Percentiles rank a stretch among this genome's conserved stretches.
Evolutionary conservation across 768 basidiomycete species (phyloP).

Genomic region (Astraeus odoratus): DNA sequence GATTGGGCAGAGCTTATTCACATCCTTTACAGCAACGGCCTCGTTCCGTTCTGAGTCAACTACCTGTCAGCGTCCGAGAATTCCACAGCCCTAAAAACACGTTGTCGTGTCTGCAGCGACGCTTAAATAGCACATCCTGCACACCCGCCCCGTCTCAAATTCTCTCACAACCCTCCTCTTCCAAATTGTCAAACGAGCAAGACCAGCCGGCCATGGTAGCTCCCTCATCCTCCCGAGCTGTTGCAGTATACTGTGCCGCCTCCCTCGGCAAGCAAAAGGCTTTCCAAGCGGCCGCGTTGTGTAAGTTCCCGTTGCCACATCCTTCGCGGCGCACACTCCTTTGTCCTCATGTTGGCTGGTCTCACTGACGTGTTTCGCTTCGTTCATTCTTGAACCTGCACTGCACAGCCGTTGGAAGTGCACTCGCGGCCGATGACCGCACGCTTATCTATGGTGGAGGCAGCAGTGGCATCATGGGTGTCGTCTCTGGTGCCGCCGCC

Average conservation of each 20-base stretch:
- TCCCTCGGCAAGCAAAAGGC: slow-evolving; percentile 56
- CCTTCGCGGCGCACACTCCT: not conserved
- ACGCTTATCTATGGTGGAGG: slow-evolving; percentile 88
- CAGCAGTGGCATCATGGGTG: slow-evolving; percentile 78
- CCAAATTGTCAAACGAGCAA: not conserved
- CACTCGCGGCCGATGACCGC: slow-evolving; percentile 52
- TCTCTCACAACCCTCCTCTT: slow-evolving; percentile 1
- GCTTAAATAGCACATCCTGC: slow-evolving; percentile 21
- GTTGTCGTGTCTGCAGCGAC: slow-evolving; percentile 3
- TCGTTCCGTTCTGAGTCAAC: slow-evolving; percentile 12
- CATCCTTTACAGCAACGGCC: slow-evolving; percentile 8
- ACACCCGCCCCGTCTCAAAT: slow-evolving; percentile 10
- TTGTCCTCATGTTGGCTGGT: not conserved
- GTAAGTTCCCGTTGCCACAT: slow-evolving; percentile 40
- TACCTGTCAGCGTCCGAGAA: not conserved
- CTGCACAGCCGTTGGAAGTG: slow-evolving; percentile 58
- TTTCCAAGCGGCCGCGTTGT: slow-evolving; percentile 60
- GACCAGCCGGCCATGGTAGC: slow-evolving; percentile 23
- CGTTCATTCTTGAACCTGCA: not conserved
- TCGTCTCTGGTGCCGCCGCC: slow-evolving; percentile 59
- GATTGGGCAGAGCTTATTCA: not conserved
- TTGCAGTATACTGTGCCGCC: slow-evolving; percentile 86
- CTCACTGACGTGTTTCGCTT: slow-evolving; percentile 2
- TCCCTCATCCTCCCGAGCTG: slow-evolving; percentile 30
- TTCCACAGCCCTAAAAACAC: not conserved